phyloP scores from a whole-genome alignment of 768 basidiomycete genomes.

The Rhodotorula kratochvilovae region DNA sequence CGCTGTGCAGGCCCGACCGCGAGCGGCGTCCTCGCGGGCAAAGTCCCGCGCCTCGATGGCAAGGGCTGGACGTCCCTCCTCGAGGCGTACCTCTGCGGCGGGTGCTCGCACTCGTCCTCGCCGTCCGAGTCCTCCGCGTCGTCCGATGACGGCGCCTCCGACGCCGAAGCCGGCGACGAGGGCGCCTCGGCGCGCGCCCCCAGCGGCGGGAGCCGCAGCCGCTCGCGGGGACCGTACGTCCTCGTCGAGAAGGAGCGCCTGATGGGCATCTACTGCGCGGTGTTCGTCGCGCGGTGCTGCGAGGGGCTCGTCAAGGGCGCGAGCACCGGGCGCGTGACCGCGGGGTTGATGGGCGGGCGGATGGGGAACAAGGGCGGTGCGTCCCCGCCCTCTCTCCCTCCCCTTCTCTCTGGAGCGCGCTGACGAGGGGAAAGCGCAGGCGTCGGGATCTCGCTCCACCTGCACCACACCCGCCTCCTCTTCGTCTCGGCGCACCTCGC shows the following conservation, averaged over 20 bases:
- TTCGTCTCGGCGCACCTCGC: slow-evolving; percentile 90
- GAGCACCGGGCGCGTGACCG: slow-evolving; percentile 69
- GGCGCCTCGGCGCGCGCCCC: background rate
- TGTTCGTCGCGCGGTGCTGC: slow-evolving; percentile 49
- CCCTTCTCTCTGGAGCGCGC: no score
- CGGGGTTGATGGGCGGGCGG: slow-evolving; percentile 83
- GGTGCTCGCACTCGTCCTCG: slow-evolving; percentile 14
- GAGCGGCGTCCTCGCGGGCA: slow-evolving; percentile 27
- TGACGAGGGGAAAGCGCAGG: slow-evolving; percentile 40
- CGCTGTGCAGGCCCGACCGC: slow-evolving; percentile 19
- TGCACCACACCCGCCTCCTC: slow-evolving; percentile 74
- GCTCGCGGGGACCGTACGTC: slow-evolving; percentile 65
- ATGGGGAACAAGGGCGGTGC: slow-evolving; percentile 76
- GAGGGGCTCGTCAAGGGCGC: slow-evolving; percentile 47
- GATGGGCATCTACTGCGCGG: slow-evolving; percentile 64
- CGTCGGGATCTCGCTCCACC: slow-evolving; percentile 80
- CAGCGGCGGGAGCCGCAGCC: background rate
- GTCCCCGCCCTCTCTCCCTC: background rate
- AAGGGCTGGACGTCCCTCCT: slow-evolving; percentile 41
- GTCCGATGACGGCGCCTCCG: background rate
- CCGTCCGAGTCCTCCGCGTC: slow-evolving; percentile 1
- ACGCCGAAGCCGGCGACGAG: background rate
- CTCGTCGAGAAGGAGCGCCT: slow-evolving; percentile 81
- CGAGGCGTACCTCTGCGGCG: slow-evolving; percentile 43
- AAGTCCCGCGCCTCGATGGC: slow-evolving; percentile 19